phyloP scores from a whole-genome alignment of 371 early-diverging fungal genomes.

The Basidiobolus meristosporus region DNA sequence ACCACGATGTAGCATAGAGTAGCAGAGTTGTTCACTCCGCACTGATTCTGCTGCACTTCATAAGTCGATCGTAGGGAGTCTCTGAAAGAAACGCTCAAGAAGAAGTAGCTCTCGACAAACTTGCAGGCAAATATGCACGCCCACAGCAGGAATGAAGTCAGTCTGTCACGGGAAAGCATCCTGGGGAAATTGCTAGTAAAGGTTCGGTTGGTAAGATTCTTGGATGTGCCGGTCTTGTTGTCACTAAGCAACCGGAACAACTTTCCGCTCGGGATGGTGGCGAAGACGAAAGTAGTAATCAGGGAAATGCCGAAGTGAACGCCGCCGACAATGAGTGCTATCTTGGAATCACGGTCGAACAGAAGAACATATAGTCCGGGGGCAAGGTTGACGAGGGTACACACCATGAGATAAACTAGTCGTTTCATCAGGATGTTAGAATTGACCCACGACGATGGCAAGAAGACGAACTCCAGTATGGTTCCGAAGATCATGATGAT shows the following conservation, averaged over 20 bases:
- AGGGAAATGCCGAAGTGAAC: slow-evolving; percentile 45
- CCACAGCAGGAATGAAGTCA: slow-evolving; percentile 63
- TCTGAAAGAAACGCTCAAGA: slow-evolving; percentile 61
- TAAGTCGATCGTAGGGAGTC: slow-evolving; percentile 58
- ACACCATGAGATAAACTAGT: slow-evolving; percentile 27
- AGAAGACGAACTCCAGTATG: slow-evolving; percentile 44
- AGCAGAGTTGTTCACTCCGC: slow-evolving; percentile 18
- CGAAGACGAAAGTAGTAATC: slow-evolving; percentile 35
- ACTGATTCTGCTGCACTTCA: slow-evolving; percentile 30
- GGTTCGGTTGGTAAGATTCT: slow-evolving; percentile 30
- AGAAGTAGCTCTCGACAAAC: slow-evolving; percentile 66
- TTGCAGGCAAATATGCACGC: slow-evolving; percentile 54
- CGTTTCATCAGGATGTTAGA: slow-evolving; percentile 38
- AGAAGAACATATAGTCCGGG: slow-evolving; percentile 43
- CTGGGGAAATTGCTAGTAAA: slow-evolving; percentile 70
- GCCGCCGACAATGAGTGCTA: slow-evolving; percentile 34
- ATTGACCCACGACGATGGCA: slow-evolving; percentile 40
- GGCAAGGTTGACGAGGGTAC: slow-evolving; percentile 37
- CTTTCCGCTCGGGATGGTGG: slow-evolving; percentile 41
- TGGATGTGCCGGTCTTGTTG: slow-evolving; percentile 11
- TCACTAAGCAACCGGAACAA: slow-evolving; percentile 32
- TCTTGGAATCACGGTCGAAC: slow-evolving; percentile 15
- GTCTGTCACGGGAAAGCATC: slow-evolving; percentile 46
- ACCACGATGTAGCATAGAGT: slow-evolving; percentile 37
- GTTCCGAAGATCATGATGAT: slow-evolving; percentile 42